phyloP scores from a whole-genome alignment of 306 rosid genomes.

The Cucurbita moschata region DNA sequence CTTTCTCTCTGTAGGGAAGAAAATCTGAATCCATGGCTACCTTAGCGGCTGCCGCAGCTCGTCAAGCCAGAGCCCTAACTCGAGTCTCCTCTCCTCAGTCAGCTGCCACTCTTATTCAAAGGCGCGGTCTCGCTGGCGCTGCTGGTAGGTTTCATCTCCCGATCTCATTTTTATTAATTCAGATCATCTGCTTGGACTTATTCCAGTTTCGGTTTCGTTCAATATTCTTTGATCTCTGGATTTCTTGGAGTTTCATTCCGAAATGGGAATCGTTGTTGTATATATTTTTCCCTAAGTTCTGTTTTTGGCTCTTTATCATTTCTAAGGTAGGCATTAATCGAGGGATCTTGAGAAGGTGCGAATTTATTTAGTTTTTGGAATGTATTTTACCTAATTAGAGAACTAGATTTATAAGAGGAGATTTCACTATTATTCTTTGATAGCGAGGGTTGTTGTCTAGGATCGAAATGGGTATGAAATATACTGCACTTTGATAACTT shows the following conservation, averaged over 20 bases:
- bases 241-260: neutral
- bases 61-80: conserved; percentile 46
- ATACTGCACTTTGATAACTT: neutral
- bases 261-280: neutral
- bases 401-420: neutral
- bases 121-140: conserved; percentile 76
- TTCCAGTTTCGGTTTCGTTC: neutral
- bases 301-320: neutral
- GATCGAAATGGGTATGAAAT: neutral
- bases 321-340: neutral
- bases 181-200: neutral
- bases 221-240: neutral
- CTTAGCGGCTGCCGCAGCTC: conserved; percentile 49
- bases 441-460: neutral
- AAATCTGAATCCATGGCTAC: conserved; percentile 51
- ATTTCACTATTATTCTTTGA: neutral
- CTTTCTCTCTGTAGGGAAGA: neutral
- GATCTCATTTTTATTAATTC: neutral
- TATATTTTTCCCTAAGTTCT: neutral
- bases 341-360: neutral
- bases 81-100: conserved; percentile 39
- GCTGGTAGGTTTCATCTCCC: conserved; percentile 36
- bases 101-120: conserved; percentile 31
- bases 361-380: neutral
- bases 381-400: neutral